Conservation (phyloP, 371 early-diverging fungal genomes). For the Mortierella sp. region DNA sequence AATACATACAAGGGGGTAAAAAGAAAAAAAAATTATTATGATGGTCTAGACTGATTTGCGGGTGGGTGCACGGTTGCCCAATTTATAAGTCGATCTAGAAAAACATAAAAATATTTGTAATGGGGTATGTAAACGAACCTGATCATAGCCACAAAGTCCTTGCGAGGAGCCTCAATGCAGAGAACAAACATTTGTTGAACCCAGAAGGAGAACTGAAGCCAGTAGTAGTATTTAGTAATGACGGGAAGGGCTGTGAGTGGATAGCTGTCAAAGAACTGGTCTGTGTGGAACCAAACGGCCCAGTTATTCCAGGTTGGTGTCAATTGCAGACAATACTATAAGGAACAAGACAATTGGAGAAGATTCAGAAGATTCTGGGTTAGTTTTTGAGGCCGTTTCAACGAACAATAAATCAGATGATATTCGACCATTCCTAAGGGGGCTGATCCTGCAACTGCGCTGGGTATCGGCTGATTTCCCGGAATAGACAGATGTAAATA, state of each 20-base stretch:
- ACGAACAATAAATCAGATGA: no score
- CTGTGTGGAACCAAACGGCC: constrained; percentile 71
- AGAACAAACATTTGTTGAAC: constrained; percentile 67
- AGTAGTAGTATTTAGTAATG: constrained; percentile 66
- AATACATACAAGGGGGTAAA: not conserved
- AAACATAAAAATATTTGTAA: not conserved
- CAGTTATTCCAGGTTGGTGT: constrained; percentile 51
- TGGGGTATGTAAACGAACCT: constrained; percentile 12
- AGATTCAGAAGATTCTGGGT: no score
- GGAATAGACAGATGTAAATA: not conserved
- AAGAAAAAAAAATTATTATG: not conserved
- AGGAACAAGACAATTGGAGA: not conserved
- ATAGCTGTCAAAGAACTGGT: constrained; percentile 75
- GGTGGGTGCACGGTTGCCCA: not conserved
- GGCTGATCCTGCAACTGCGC: no score
- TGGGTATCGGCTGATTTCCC: not conserved
- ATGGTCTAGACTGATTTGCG: not conserved
- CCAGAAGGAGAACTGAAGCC: constrained; percentile 68
- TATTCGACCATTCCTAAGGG: no score
- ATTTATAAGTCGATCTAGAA: no score
- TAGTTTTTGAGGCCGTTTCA: no score
- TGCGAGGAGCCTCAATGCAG: constrained; percentile 66
- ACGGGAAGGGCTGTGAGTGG: constrained; percentile 68
- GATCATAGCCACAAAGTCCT: constrained; percentile 67
- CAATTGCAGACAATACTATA: constrained; percentile 45